Conservation (phyloP, 2,329 filamentous ascomycete genomes). For the Aureobasidium sp. region DNA sequence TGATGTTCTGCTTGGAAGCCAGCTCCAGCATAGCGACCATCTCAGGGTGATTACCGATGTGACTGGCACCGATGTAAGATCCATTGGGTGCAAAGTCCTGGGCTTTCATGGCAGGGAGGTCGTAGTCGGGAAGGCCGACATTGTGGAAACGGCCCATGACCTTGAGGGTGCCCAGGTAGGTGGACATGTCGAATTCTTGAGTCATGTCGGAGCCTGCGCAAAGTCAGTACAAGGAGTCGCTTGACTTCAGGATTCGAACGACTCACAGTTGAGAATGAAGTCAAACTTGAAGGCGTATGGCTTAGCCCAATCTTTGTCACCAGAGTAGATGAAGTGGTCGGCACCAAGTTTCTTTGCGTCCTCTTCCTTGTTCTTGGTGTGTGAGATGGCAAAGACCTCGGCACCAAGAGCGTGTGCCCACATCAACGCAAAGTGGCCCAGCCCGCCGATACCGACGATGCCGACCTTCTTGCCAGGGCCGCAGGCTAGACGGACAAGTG, state of each 20-base stretch:
- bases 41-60: constrained; percentile 37
- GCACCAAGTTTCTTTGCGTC: constrained; percentile 57
- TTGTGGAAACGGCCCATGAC: constrained; percentile 69
- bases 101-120: constrained; percentile 60
- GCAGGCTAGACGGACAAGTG: constrained; percentile 56
- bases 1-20: constrained; percentile 37
- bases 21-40: constrained; percentile 40
- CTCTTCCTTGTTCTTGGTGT: constrained; percentile 49
- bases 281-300: constrained; percentile 47
- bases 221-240: neutral
- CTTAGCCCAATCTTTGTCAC: constrained; percentile 52
- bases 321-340: constrained; percentile 47
- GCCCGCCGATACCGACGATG: constrained; percentile 62
- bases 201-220: constrained; percentile 51
- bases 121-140: constrained; percentile 68
- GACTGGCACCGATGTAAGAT: constrained; percentile 38
- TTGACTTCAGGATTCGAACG: neutral
- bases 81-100: constrained; percentile 67
- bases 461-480: constrained; percentile 65
- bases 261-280: constrained; percentile 52
- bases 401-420: constrained; percentile 63
- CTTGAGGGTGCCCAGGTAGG: constrained; percentile 69
- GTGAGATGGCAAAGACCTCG: constrained; percentile 57
- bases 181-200: constrained; percentile 55
- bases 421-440: constrained; percentile 62